Percentiles rank a stretch among this genome's conserved stretches.
phyloP scores from a whole-genome alignment of 2,329 filamentous ascomycete species.

The Fusarium nurragi region DNA sequence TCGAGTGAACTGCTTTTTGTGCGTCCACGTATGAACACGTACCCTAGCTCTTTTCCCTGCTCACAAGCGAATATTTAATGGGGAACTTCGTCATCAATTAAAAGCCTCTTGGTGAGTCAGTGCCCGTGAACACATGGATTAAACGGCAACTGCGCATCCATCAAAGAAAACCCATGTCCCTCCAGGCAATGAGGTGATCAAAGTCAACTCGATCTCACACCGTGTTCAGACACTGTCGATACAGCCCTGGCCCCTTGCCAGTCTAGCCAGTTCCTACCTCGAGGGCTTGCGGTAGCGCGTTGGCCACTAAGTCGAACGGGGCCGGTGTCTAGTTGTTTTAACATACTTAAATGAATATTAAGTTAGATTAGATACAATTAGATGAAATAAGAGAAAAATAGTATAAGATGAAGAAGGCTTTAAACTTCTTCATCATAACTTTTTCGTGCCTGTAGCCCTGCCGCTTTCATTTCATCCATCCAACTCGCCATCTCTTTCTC shows the following conservation, averaged over 20 bases:
- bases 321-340: too few species aligned
- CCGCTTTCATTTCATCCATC: slow-evolving; percentile 30
- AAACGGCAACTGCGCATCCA: slow-evolving; percentile 25
- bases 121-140: slow-evolving; percentile 30
- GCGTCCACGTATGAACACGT: neutral
- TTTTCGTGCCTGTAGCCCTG: slow-evolving; percentile 26
- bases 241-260: slow-evolving; percentile 23
- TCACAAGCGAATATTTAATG: slow-evolving; percentile 23
- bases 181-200: slow-evolving; percentile 32
- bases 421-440: too few species aligned
- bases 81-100: slow-evolving; percentile 35
- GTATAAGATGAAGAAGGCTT: too few species aligned
- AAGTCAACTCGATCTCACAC: slow-evolving; percentile 30
- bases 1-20: slow-evolving; percentile 9
- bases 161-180: slow-evolving; percentile 29
- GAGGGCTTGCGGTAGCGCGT: slow-evolving; percentile 27
- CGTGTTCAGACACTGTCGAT: slow-evolving; percentile 37
- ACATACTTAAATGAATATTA: too few species aligned
- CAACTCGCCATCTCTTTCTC: neutral
- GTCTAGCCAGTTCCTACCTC: slow-evolving; percentile 31
- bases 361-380: too few species aligned
- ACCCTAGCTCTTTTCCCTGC: slow-evolving; percentile 16
- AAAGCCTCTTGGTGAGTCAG: slow-evolving; percentile 26
- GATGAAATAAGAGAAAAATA: too few species aligned
- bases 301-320: slow-evolving; percentile 29